These are phyloP conservation scores for Daldinia eschscholtzii DNA, from an alignment of 2,329 filamentous ascomycete species.

Conservation along the genomic window DNA sequence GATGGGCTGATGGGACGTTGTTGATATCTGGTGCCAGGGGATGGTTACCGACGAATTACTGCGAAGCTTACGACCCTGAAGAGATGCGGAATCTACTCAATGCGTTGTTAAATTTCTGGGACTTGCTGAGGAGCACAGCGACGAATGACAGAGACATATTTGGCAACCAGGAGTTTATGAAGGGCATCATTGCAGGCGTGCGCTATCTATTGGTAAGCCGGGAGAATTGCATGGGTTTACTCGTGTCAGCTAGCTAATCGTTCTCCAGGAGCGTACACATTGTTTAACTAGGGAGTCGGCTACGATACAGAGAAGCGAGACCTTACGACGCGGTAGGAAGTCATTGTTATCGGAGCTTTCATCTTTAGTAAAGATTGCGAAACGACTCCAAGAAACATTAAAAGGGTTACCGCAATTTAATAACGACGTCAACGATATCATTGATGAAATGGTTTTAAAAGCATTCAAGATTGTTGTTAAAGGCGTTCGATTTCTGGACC, in stretches of 20 bases:
- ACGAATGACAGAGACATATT: conserved; percentile 83
- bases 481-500: conserved; percentile 88
- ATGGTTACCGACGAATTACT: conserved; percentile 98
- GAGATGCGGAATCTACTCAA: conserved; percentile 88
- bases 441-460: conserved; percentile 93
- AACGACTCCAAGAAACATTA: conserved; percentile 82
- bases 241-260: conserved; percentile 23
- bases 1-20: conserved; percentile 96
- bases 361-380: conserved; percentile 87
- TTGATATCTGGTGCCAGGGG: conserved; percentile 87
- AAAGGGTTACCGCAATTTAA: conserved; percentile 60
- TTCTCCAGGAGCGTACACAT: conserved; percentile 80
- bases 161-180: conserved; percentile 92
- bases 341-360: conserved; percentile 90
- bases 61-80: conserved; percentile 91
- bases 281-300: conserved; percentile 86
- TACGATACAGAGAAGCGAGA: conserved; percentile 80
- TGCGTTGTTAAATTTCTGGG: conserved; percentile 92
- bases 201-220: conserved; percentile 84
- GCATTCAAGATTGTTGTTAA: conserved; percentile 95
- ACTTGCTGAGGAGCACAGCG: conserved; percentile 82
- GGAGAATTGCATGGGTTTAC: background rate
- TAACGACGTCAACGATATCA: conserved; percentile 77
- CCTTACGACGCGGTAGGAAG: conserved; percentile 84
- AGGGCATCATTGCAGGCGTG: conserved; percentile 92